Evolutionary conservation across 768 basidiomycete species (phyloP), one percentile per base, ranked within the genome.

Genomic region (Tylopilus balloui): DNA sequence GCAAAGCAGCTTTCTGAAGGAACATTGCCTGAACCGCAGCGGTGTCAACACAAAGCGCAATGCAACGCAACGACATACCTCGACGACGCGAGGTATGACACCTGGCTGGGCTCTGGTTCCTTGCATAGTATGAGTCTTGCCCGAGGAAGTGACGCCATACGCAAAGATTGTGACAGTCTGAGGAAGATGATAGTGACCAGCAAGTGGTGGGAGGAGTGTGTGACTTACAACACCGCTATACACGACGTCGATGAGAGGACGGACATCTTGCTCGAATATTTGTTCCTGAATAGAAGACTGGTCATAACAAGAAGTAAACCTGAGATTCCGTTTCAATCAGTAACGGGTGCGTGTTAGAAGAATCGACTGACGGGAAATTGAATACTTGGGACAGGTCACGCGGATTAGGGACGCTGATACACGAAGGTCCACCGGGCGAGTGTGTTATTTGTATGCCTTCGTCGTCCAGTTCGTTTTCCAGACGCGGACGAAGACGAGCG

Each of bases 101-200:
- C 92, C 92, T n/a, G 87, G 88, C 27, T 88, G 76, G 1, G 73
- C 41, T 31, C 68, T 75, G 7, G 76, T 81, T 31, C 92, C 92
- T 69, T 93, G 91, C 88, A 95, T 94, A 0, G 92, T 95, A 65
- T 92, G 81, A 0, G 91, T 94, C 73, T 92, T 93, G 15, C 91
- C 92, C 6, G 87, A 90, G 2, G 88, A 91, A 10, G 90, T 93
- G 12, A 92, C 90, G 7, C 92, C 92, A 67, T 93, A 93, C 1
- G 89, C 88, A 55, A 93, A 92, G 14, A 93, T 82, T 10, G 90
- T 92, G 4, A 90, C 83, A 0, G 86, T 91, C 87, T 90, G 17
- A 41, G 21, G 28, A 13, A 29, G 38, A 25, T 11, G 23, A 41
- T 17, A 13, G 8, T n/a, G 24, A 43, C 21, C 23, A 42, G 12